phyloP scores from a whole-genome alignment of 139 green algal genomes.

The Chlorella ohadii region DNA sequence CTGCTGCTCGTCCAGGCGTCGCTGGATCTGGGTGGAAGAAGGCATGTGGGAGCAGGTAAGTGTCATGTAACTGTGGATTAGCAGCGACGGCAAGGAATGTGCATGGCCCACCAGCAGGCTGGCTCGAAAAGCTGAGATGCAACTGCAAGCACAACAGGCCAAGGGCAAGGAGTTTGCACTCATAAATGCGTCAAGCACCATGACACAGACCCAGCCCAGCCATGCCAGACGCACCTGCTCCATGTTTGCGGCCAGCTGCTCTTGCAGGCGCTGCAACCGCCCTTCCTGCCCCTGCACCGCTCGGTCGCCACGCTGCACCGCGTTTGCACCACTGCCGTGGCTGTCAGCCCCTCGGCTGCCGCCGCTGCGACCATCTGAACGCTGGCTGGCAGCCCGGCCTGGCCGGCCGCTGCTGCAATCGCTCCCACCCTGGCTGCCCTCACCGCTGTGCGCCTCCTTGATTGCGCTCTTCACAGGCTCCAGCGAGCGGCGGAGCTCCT shows the following conservation, averaged over 20 bases:
- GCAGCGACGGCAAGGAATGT: too few relatives aligned
- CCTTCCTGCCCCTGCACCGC: neutral
- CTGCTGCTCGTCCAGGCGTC: neutral
- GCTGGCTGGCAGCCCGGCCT: neutral
- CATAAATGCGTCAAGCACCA: too few relatives aligned
- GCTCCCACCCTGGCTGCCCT: neutral
- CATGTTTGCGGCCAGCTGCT: constrained; percentile 15
- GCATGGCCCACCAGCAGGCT: too few relatives aligned
- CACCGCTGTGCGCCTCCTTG: neutral
- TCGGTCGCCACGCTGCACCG: neutral
- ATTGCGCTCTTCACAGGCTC: constrained; percentile 2
- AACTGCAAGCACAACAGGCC: too few relatives aligned
- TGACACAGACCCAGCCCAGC: too few relatives aligned
- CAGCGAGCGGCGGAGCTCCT: constrained; percentile 1
- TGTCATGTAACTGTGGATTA: too few relatives aligned
- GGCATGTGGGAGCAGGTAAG: too few relatives aligned
- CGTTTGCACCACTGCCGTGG: too few relatives aligned
- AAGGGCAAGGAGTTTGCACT: too few relatives aligned
- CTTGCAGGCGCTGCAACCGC: constrained; percentile 7
- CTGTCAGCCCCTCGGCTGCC: too few relatives aligned
- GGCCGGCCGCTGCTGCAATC: neutral
- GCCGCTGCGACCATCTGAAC: neutral
- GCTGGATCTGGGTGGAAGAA: constrained; percentile 10
- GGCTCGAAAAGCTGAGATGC: too few relatives aligned
- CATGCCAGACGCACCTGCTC: neutral